Base-by-base conservation (phyloP, 192 early-diverging fungal genomes). In the Dissophora globulifera region DNA sequence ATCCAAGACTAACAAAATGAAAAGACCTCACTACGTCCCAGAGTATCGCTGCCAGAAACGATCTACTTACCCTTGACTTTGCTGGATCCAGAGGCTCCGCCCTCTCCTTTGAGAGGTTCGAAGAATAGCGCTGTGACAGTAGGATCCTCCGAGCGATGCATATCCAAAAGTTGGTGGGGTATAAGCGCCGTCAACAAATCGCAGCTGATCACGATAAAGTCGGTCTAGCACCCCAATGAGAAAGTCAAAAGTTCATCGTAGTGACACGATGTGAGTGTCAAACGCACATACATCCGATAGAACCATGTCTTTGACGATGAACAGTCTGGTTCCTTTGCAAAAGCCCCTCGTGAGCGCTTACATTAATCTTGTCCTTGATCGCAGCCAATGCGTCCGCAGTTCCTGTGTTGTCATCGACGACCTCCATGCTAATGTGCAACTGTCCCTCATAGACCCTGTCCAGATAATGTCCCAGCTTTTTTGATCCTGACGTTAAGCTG, bases 141-240 rank as follows among this genome's bases (percentile, higher is more conserved):
- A 16, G 96, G 91, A 43, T 90, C 88, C 25, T 88, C 83, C 19
- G 89, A 78, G 25, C 95, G 93, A 69, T 93, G 92, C 56, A 87
- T 78, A 78, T 98, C 94, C 64, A 99, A 80, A 46, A 99, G 82
- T 32, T 89, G 86, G 60, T 90, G 89, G 30, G 96, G 90, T 9
- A 91, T 86, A 15, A 95, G 82, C 30, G 94, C 91, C n/a, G 93
- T 91, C 38, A 97, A 84, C 31, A 95, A 69, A 80, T 99, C 98
- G 78, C 95, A 98, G 52, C 90, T 87, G 45, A 98, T 80, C 11
- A 98, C 91, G 42, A 99, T 90, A 47, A 98, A 95, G 72, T 98
- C 94, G 38, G 82, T 88, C 93, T 88, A 45, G 43, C 4, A 45
- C n/a, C n/a, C n/a, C n/a, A n/a, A n/a, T n/a, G n/a, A n/a, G n/a